Percentiles rank a stretch among this genome's conserved stretches.
Evolutionary conservation across 1,139 yeast genomes (phyloP).

Genomic region (Pichia sp.): DNA sequence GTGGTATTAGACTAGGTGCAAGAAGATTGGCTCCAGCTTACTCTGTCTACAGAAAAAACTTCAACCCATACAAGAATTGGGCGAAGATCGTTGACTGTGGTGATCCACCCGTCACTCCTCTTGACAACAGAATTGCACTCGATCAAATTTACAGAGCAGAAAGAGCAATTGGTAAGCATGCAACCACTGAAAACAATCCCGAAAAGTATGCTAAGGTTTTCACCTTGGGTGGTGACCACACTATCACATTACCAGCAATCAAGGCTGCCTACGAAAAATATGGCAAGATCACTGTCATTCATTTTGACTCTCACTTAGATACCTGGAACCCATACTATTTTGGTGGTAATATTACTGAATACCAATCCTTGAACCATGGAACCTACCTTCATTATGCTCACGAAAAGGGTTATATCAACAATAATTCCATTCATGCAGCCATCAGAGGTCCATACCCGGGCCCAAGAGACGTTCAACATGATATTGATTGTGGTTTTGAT

Average conservation of each 20-base stretch:
- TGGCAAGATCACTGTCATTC: slow-evolving; percentile 43
- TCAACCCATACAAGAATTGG: not conserved
- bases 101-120: slow-evolving; percentile 52
- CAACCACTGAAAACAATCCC: slow-evolving; percentile 24
- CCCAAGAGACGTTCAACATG: slow-evolving; percentile 38
- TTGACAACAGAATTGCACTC: slow-evolving; percentile 50
- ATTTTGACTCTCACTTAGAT: slow-evolving; percentile 54
- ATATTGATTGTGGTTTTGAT: slow-evolving; percentile 39
- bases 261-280: slow-evolving; percentile 44
- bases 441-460: slow-evolving; percentile 33
- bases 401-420: slow-evolving; percentile 43
- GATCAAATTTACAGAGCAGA: slow-evolving; percentile 51
- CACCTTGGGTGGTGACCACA: slow-evolving; percentile 56
- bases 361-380: slow-evolving; percentile 51
- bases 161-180: slow-evolving; percentile 39
- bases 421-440: slow-evolving; percentile 35
- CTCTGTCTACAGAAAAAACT: slow-evolving; percentile 30
- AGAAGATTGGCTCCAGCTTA: slow-evolving; percentile 33
- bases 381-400: slow-evolving; percentile 51
- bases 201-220: slow-evolving; percentile 34
- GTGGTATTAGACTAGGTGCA: slow-evolving; percentile 35
- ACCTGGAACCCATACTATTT: slow-evolving; percentile 51
- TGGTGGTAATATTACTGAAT: slow-evolving; percentile 49
- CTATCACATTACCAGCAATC: slow-evolving; percentile 45
- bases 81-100: slow-evolving; percentile 41